Evolutionary conservation across 768 basidiomycete species (phyloP), one percentile per base, ranked within the genome.

Genomic region (Termitomyces sp.): DNA sequence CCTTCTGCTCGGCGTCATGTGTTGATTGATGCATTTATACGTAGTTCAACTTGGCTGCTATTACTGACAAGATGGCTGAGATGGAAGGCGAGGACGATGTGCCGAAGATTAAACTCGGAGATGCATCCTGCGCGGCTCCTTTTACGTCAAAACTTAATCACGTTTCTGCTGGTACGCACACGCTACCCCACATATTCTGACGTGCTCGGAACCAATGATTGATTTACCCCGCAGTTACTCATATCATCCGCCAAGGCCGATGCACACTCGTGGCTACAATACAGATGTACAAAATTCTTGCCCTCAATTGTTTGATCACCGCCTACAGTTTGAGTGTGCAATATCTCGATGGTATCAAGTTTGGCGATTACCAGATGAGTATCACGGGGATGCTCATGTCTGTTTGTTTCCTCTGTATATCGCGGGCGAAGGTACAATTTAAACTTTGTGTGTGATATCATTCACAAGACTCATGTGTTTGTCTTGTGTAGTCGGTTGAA

Each of bases 201-300:
- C 27, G 16, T 30, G 24, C 10, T 5, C 3, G 2, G 24, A 39
- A 5, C 18, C 30, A 39, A 52, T 52, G 51, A 20, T 52, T 90
- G 79, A 91, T 92, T 78, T 90, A 82, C 76, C 74, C 60, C 48
- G 60, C 42, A 63, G 58, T 47, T 55, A 37, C 56, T 62, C 52
- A 57, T 61, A 62, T 60, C 33, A 62, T 58, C 59, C 87, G 97
- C 20, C 97, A 98, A 74, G 97, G 97, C 24, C 92, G 97, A 30
- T 98, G 97, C 77, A 99, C 97, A 1, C 85, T 99, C 18, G 97
- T 98, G 45, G 97, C 97, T 2, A 99, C 97, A 3, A 90, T 96
- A 54, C 97, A 99, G 75, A 99, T 99, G 97, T 99, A 98, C 85
- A 97, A 98, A 79, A 99, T 99, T 64, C 79, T 99, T 37, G 97